Base-by-base conservation (phyloP, 2,329 filamentous ascomycete species). In the Colletotrichum viniferum region DNA sequence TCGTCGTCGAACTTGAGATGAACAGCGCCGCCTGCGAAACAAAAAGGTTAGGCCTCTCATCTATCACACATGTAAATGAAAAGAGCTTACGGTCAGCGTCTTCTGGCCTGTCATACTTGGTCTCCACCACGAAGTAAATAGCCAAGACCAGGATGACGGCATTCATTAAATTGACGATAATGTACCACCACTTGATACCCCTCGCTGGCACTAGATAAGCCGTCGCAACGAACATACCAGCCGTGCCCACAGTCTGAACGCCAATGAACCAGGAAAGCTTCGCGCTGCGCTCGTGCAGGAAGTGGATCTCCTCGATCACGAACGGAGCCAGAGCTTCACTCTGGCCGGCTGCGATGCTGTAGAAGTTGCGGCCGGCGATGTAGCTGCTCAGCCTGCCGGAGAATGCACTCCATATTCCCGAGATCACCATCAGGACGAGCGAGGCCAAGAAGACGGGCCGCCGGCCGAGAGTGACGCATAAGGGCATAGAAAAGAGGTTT, bases 321-420 rank as follows among this genome's bases (percentile, higher is more conserved):
- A 77, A 72, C 1, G 79, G 78, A 4, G 76, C 77, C 10, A 80
- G 61, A 5, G 79, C 82, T 58, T 84, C 82, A 36, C 78, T 81
- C 65, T 84, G 81, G 0, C 82, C 82, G 5, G 82, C 82, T 0
- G 82, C 82, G 66, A 84, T 73, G n/a, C 79, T 79, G 10, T 82
- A 71, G 8, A 83, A 62, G 68, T 80, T 79, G 12, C 82, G 78
- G 3, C 78, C 81, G 3, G 78, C 81, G 1, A 84, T 62, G 13
- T 72, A 63, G 3, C 63, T 68, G 9, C 63, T 28, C 52, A 72
- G 10, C 10, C 63, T 55, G 3, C 8, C 43, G 18, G 70, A 72
- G 1, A 72, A 69, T n/a, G 71, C 71, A 36, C 71, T 71, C 66
- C 66, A 70, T 28, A 82, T 69, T 1, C 78, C 78, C 10, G 79